Percentiles rank a stretch among this genome's conserved stretches.
These are phyloP conservation scores for Phascolomyces articulosus DNA, from an alignment of 371 early-diverging fungal genomes.

Conservation along the genomic window DNA sequence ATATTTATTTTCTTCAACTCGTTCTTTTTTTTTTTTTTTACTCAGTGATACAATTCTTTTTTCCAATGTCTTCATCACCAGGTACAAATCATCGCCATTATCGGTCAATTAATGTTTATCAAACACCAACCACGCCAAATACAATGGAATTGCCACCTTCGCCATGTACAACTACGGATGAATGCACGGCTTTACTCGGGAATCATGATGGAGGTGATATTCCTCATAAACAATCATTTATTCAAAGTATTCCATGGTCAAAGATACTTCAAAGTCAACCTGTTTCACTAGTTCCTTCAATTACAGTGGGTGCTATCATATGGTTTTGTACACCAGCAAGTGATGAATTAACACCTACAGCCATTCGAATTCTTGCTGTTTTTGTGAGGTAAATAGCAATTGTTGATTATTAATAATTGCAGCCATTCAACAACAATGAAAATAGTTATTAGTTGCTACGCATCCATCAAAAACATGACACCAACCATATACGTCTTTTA, in stretches of 20 bases:
- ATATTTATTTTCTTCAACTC: neutral
- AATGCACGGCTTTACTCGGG: neutral
- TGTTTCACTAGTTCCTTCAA: constrained; percentile 28
- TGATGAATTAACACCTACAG: constrained; percentile 44
- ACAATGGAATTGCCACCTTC: neutral
- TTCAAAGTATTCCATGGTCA: neutral
- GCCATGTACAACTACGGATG: neutral
- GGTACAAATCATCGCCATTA: neutral
- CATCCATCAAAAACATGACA: no score
- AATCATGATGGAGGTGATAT: neutral
- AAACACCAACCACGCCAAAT: neutral
- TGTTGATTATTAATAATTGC: constrained; percentile 5
- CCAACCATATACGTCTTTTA: no score
- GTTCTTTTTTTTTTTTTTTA: neutral
- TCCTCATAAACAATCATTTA: neutral
- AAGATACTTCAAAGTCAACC: constrained; percentile 8
- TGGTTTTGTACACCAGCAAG: constrained; percentile 45
- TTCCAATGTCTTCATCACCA: neutral
- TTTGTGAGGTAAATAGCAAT: constrained; percentile 39
- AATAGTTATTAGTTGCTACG: no score
- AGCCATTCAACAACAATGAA: no score
- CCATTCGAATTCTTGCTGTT: constrained; percentile 49
- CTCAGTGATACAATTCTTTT: neutral
- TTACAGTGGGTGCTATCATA: constrained; percentile 33
- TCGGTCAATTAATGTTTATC: neutral